These are phyloP conservation scores for Solanum appendiculatum DNA, from an alignment of 257 asterid species.

Conservation along the genomic window DNA sequence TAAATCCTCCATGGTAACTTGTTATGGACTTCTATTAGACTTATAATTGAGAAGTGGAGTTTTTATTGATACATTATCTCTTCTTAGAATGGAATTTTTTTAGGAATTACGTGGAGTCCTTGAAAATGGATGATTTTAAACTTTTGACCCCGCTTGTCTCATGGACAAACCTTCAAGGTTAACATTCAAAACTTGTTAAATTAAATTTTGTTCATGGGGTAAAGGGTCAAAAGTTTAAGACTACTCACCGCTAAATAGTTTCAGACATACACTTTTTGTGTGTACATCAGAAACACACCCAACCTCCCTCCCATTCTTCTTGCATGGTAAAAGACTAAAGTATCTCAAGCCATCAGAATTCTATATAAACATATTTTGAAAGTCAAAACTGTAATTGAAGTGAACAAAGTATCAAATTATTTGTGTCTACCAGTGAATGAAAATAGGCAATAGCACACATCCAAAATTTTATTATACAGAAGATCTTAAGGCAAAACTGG, in stretches of 20 bases:
- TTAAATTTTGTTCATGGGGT: not conserved
- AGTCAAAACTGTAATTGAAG: not conserved
- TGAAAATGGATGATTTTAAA: not conserved
- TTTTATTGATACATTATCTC: not conserved
- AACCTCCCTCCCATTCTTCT: not conserved
- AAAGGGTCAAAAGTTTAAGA: not conserved
- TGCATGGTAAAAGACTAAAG: not conserved
- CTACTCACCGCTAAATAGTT: not conserved
- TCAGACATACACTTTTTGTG: not conserved
- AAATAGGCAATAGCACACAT: not conserved
- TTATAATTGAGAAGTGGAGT: not conserved
- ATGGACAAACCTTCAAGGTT: not conserved
- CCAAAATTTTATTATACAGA: slow-evolving; percentile 6
- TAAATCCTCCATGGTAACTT: not conserved
- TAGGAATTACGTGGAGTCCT: not conserved
- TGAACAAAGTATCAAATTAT: not conserved
- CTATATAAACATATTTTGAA: not conserved
- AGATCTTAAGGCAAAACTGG: slow-evolving; percentile 1
- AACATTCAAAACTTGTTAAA: not conserved
- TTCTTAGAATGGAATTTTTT: not conserved
- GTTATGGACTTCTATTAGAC: not conserved
- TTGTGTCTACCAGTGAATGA: not conserved
- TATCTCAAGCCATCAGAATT: not conserved
- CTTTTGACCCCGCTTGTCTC: not conserved
- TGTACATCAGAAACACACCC: not conserved